Percentiles rank a stretch among this genome's conserved stretches.
phyloP scores from a whole-genome alignment of 495 filamentous ascomycete species.

The Beverwykella pulmonaria region DNA sequence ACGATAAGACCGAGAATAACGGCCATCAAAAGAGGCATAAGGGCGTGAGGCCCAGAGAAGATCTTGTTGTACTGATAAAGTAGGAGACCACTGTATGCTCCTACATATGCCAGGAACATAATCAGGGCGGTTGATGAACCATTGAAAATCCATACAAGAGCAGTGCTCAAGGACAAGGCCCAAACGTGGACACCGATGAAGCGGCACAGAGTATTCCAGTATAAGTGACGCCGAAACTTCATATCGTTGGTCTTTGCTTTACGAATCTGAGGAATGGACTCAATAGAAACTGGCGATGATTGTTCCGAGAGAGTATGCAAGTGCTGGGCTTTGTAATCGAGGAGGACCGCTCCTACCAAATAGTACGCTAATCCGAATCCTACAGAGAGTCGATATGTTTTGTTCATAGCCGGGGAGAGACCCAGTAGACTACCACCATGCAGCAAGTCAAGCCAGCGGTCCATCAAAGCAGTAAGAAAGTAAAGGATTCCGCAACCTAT shows the following conservation, averaged over 20 bases:
- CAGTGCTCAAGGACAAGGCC: constrained; percentile 55
- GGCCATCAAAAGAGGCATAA: constrained; percentile 55
- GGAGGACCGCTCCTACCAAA: constrained; percentile 60
- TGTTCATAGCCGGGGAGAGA: constrained; percentile 47
- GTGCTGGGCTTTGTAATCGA: constrained; percentile 61
- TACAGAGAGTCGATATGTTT: constrained; percentile 54
- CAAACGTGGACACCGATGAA: constrained; percentile 62
- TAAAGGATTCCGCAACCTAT: constrained; percentile 61
- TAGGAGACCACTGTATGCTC: constrained; percentile 60
- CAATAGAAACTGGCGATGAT: constrained; percentile 50
- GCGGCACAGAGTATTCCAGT: constrained; percentile 57
- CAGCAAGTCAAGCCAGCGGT: constrained; percentile 61
- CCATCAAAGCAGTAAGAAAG: constrained; percentile 62
- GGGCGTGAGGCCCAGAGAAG: constrained; percentile 58
- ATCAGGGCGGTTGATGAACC: constrained; percentile 47
- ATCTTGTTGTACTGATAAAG: constrained; percentile 66
- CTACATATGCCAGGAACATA: constrained; percentile 58
- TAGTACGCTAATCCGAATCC: constrained; percentile 64
- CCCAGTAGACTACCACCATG: constrained; percentile 53
- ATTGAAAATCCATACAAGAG: constrained; percentile 60
- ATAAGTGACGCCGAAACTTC: constrained; percentile 54
- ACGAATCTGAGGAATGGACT: constrained; percentile 42
- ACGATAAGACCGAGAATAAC: constrained; percentile 53
- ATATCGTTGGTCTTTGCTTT: constrained; percentile 53
- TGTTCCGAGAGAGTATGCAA: constrained; percentile 45